Evolutionary conservation across 805 yeast species (phyloP).

Genomic region (Saturnispora saitoi): DNA sequence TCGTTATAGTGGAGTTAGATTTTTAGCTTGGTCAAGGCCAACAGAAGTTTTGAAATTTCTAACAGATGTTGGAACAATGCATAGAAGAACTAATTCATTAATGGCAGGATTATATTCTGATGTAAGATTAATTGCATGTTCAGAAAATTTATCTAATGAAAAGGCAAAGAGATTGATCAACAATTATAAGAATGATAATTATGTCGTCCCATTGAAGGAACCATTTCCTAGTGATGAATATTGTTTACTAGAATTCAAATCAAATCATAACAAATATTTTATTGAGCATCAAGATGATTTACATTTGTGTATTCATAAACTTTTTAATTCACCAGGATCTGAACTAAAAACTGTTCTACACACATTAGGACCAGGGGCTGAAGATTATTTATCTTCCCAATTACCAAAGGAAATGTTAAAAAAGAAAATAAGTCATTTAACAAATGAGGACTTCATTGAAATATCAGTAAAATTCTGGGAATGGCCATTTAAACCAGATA

Average conservation of each 20-base stretch:
- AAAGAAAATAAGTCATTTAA: conserved; percentile 40
- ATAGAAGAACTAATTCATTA: conserved; percentile 55
- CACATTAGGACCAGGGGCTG: conserved; percentile 77
- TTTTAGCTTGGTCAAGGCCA: conserved; percentile 62
- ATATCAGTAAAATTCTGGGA: conserved; percentile 44
- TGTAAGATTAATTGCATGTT: conserved; percentile 44
- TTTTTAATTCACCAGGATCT: conserved; percentile 38
- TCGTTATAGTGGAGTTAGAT: conserved; percentile 49
- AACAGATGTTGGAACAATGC: conserved; percentile 41
- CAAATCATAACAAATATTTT: conserved; percentile 23
- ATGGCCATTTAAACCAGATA: conserved; percentile 79
- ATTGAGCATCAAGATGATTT: conserved; percentile 41
- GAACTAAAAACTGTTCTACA: conserved; percentile 38
- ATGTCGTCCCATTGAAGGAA: conserved; percentile 21
- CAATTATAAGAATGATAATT: background rate
- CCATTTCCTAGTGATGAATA: conserved; percentile 17
- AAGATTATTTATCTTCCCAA: conserved; percentile 34
- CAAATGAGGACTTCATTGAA: conserved; percentile 43
- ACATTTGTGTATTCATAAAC: conserved; percentile 58
- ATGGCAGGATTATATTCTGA: conserved; percentile 59
- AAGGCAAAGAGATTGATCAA: conserved; percentile 13
- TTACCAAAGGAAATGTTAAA: conserved; percentile 34
- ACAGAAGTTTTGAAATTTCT: conserved; percentile 53
- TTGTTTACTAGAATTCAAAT: conserved; percentile 27
- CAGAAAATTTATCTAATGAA: conserved; percentile 16